Conservation (phyloP, 768 basidiomycete genomes). For the Xerocomus spinulosus region DNA sequence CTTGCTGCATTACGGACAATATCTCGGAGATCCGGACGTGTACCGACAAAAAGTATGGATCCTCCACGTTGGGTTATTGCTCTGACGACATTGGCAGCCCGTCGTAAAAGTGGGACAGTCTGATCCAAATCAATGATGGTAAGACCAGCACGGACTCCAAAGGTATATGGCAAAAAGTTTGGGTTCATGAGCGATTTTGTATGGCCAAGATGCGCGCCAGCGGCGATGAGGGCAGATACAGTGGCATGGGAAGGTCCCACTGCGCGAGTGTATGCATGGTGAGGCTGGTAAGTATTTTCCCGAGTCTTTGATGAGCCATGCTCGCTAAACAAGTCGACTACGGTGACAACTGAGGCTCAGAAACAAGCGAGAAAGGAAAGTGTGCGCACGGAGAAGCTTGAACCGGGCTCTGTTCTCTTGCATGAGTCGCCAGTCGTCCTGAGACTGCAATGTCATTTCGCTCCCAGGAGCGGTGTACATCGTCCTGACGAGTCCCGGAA, state of each 20-base stretch:
- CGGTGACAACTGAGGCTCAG: slow-evolving; percentile 10
- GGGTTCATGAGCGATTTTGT: slow-evolving; percentile 79
- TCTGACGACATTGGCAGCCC: slow-evolving; percentile 84
- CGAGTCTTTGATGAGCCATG: slow-evolving; percentile 77
- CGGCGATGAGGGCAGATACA: slow-evolving; percentile 83
- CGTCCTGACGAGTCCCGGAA: slow-evolving; percentile 20
- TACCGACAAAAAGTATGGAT: slow-evolving; percentile 86
- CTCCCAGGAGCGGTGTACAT: slow-evolving; percentile 30
- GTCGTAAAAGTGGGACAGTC: slow-evolving; percentile 85
- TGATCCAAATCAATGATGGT: slow-evolving; percentile 94
- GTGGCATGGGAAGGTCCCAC: slow-evolving; percentile 58
- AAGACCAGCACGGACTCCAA: slow-evolving; percentile 84
- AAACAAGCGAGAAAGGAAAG: slow-evolving; percentile 11
- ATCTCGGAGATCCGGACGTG: slow-evolving; percentile 70
- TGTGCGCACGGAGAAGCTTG: slow-evolving; percentile 47
- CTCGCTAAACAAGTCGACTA: slow-evolving; percentile 58
- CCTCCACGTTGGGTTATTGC: slow-evolving; percentile 79
- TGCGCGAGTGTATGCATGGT: slow-evolving; percentile 65
- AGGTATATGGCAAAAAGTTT: slow-evolving; percentile 87
- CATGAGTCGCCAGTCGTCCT: slow-evolving; percentile 61
- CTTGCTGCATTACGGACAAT: slow-evolving; percentile 75
- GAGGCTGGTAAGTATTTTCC: slow-evolving; percentile 66
- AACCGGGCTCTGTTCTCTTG: slow-evolving; percentile 55
- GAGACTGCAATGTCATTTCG: slow-evolving; percentile 38
- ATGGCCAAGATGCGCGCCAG: slow-evolving; percentile 94